Base-by-base conservation (phyloP, 768 basidiomycete species). In the Leccinellum rugosiceps region DNA sequence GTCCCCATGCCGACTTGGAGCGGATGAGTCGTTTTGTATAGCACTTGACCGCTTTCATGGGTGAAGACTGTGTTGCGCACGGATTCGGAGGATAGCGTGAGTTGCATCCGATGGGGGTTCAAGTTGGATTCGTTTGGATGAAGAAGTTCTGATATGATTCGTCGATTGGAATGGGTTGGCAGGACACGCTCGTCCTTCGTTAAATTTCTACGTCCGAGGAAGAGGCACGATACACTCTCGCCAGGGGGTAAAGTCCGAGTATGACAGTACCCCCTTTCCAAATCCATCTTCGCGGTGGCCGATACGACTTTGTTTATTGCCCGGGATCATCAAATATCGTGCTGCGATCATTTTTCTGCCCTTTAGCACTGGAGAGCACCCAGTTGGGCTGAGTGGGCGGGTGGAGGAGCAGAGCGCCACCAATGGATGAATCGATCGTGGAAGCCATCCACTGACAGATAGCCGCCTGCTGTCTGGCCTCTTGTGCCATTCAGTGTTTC, bases 11-110 rank as follows among this genome's bases (percentile, higher is more conserved):
- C 53, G 8, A 65, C 21, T 25, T 35, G 31, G 17, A 30, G 35
- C 1, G 65, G 63, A 19, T 66, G 73, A 3, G 53, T 53, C 17
- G 71, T 74, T 15, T 63, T 73, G 59, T 73, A 73, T 26, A 71
- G 3, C 4, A 67, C 63, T 43, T 73, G 73, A 2, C 68, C 72
- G 21, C 31, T 56, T 50, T 64, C 61, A 13, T 70, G 19, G 38
- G 60, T 66, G 49, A 68, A 63, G 21, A 56, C 30, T 52, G 71
- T 50, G n/a, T 73, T 65, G 54, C 63, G 64, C 19, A 68, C 65
- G 13, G 7, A 31, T 15, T 59, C 50, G 4, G 65, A 56, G 35
- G 70, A 73, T 3, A 73, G 58, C 1, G 35, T 54, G 54, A 72
- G 59, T 10, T 30, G 61, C 63, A 72, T 72, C n/a, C 32, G 45